phyloP scores from a whole-genome alignment of 352 stramenopile species.

The Globisporangium sylvaticum region DNA sequence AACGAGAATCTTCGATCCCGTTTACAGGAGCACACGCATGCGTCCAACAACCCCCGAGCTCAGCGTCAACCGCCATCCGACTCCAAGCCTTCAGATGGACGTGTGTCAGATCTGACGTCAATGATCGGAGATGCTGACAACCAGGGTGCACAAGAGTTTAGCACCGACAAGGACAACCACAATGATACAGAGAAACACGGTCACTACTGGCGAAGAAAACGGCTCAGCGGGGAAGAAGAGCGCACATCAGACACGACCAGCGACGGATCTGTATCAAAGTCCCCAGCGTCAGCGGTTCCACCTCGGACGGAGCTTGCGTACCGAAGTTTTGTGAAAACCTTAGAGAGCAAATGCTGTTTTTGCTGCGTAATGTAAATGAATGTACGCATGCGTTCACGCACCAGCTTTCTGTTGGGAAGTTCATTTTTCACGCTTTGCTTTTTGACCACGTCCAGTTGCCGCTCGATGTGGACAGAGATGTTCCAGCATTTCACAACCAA shows the following conservation, averaged over 20 bases:
- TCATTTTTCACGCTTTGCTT: background rate
- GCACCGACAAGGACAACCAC: conserved; percentile 33
- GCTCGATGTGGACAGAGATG: background rate
- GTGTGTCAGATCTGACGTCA: conserved; percentile 42
- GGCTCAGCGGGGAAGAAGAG: conserved; percentile 39
- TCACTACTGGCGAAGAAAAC: conserved; percentile 11
- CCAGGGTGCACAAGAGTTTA: conserved; percentile 27
- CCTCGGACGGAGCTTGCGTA: background rate
- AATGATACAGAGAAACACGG: conserved; percentile 34
- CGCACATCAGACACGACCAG: conserved; percentile 55
- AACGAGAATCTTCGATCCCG: conserved; percentile 60
- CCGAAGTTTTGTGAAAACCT: background rate
- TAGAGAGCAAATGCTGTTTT: background rate
- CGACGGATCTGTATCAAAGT: conserved; percentile 33
- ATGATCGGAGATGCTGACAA: conserved; percentile 37
- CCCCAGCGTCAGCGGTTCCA: background rate
- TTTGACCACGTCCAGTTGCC: background rate
- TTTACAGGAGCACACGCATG: conserved; percentile 57
- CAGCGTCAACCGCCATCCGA: conserved; percentile 65
- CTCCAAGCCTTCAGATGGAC: conserved; percentile 45
- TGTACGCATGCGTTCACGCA: background rate
- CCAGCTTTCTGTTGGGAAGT: background rate
- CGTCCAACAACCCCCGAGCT: conserved; percentile 53
- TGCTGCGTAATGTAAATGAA: background rate
- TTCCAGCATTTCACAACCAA: no score